Evolutionary conservation across 768 basidiomycete genomes (phyloP).

Genomic region (Boletus sp.): DNA sequence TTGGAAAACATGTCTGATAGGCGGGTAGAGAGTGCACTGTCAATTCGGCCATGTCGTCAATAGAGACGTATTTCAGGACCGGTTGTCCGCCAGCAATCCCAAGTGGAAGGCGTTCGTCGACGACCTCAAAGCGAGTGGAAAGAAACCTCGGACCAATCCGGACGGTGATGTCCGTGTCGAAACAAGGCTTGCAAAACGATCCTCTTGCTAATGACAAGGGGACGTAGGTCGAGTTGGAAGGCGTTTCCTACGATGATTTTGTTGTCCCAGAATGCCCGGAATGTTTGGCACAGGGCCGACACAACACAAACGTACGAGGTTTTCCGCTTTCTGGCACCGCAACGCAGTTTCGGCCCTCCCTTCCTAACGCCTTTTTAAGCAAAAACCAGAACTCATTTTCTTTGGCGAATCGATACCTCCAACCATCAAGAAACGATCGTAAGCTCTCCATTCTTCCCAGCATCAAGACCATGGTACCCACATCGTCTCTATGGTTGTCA

Average conservation of each 20-base stretch:
- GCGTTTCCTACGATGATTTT: slow-evolving; percentile 73
- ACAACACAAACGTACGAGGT: slow-evolving; percentile 55
- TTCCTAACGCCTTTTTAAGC: slow-evolving; percentile 36
- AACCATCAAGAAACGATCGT: slow-evolving; percentile 69
- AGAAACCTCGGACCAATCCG: slow-evolving; percentile 77
- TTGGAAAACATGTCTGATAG: slow-evolving; percentile 10
- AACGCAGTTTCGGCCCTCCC: too few relatives aligned
- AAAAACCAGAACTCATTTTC: slow-evolving; percentile 82
- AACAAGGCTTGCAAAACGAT: background rate
- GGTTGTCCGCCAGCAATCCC: slow-evolving; percentile 72
- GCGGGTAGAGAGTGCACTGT: slow-evolving; percentile 66
- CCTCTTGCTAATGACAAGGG: background rate
- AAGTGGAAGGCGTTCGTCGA: slow-evolving; percentile 70
- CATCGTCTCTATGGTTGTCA: slow-evolving; percentile 20
- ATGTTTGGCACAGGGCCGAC: slow-evolving; percentile 57
- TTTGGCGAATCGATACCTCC: slow-evolving; percentile 86
- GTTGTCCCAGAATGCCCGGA: slow-evolving; percentile 72
- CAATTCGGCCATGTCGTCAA: slow-evolving; percentile 64
- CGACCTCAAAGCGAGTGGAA: slow-evolving; percentile 55
- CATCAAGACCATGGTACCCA: background rate
- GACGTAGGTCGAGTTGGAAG: slow-evolving; percentile 72
- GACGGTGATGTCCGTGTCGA: slow-evolving; percentile 76
- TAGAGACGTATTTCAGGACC: slow-evolving; percentile 68
- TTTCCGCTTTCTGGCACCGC: background rate
- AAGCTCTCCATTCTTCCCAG: slow-evolving; percentile 22